Conservation (phyloP, 2,329 filamentous ascomycete species). For the Ophidiomyces ophidiicola region DNA sequence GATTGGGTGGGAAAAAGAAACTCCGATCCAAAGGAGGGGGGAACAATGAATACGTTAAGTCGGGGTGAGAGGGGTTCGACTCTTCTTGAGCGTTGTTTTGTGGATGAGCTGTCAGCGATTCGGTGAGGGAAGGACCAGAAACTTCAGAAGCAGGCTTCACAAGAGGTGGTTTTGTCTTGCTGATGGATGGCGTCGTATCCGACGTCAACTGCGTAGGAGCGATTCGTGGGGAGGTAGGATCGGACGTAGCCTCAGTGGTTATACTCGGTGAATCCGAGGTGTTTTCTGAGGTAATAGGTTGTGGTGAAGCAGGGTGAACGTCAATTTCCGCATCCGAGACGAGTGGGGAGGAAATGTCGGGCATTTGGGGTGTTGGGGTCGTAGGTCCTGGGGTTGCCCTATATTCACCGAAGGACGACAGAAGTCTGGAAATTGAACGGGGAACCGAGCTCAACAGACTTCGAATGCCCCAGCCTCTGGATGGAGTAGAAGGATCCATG, state of each 20-base stretch:
- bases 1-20: background rate
- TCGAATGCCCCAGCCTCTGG: slow-evolving; percentile 22
- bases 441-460: slow-evolving; percentile 24
- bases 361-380: too few relatives aligned
- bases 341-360: background rate
- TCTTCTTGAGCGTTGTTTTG: background rate
- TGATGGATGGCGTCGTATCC: too few relatives aligned
- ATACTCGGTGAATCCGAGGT: too few relatives aligned
- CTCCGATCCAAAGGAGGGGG: slow-evolving; percentile 19
- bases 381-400: background rate
- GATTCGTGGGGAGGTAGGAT: background rate
- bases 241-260: background rate
- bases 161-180: background rate
- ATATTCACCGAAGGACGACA: slow-evolving; percentile 12
- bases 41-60: slow-evolving; percentile 22
- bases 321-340: background rate
- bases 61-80: background rate
- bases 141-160: background rate
- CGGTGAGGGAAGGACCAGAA: background rate
- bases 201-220: background rate
- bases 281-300: too few relatives aligned
- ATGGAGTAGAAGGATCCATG: slow-evolving; percentile 20
- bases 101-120: too few relatives aligned
- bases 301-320: too few relatives aligned
- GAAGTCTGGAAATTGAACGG: slow-evolving; percentile 21